phyloP scores from a whole-genome alignment of 2,329 filamentous ascomycete genomes.

The Claviceps humidiphila region DNA sequence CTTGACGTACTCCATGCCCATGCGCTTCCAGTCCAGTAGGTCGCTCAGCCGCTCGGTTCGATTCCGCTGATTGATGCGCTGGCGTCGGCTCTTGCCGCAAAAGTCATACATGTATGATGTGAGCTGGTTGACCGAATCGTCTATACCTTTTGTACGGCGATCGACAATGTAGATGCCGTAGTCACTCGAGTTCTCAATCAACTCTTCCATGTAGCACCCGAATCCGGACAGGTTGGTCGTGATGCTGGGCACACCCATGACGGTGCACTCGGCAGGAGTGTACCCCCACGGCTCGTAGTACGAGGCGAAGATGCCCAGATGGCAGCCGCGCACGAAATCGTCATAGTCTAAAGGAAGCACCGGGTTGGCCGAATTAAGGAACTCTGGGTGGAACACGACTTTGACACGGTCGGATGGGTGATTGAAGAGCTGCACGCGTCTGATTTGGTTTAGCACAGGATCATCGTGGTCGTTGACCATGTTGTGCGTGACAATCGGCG shows the following conservation, averaged over 20 bases:
- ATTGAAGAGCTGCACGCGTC: constrained; percentile 94
- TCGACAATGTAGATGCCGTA: constrained; percentile 99
- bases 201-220: constrained; percentile 98
- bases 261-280: constrained; percentile 93
- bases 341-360: constrained; percentile 95
- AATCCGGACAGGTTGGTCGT: constrained; percentile 97
- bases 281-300: constrained; percentile 99
- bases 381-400: constrained; percentile 95
- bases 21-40: constrained; percentile 95
- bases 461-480: constrained; percentile 93
- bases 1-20: constrained; percentile 99
- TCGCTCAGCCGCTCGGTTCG: constrained; percentile 90
- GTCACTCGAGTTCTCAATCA: constrained; percentile 95
- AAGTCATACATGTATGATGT: constrained; percentile 84
- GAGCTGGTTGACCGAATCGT: constrained; percentile 94
- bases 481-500: constrained; percentile 96
- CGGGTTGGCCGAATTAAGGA: constrained; percentile 89
- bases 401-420: constrained; percentile 91
- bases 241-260: constrained; percentile 97
- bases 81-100: constrained; percentile 79
- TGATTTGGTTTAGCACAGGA: constrained; percentile 88
- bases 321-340: constrained; percentile 93
- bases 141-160: constrained; percentile 84
- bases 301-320: constrained; percentile 88
- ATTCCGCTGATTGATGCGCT: constrained; percentile 98